These are phyloP conservation scores for Backusella morwellensis DNA, from an alignment of 192 early-diverging fungal species.

Conservation along the genomic window DNA sequence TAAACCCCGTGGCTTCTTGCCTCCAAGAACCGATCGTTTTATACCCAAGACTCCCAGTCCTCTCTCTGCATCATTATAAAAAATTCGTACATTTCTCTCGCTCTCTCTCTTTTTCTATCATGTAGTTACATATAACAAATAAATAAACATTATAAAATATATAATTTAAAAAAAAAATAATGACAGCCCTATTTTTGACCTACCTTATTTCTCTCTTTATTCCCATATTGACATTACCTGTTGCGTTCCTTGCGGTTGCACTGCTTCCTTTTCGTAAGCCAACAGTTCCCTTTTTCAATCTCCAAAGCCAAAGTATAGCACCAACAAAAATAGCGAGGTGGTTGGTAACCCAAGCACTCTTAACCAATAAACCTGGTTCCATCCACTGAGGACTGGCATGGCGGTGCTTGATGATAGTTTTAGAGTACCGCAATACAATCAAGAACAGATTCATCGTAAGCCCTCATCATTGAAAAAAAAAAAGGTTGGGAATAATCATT, in stretches of 20 bases:
- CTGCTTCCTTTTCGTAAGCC: constrained; percentile 71
- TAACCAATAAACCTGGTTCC: constrained; percentile 71
- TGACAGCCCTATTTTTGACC: too few relatives aligned
- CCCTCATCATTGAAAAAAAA: constrained; percentile 54
- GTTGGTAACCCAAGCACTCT: constrained; percentile 84
- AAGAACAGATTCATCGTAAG: constrained; percentile 68
- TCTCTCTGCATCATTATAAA: constrained; percentile 2
- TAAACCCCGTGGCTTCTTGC: constrained; percentile 41
- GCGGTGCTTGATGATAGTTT: constrained; percentile 78
- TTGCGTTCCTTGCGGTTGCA: constrained; percentile 47
- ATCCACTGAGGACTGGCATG: constrained; percentile 54
- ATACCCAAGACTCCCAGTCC: constrained; percentile 13
- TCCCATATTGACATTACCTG: constrained; percentile 10
- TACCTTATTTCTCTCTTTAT: too few relatives aligned
- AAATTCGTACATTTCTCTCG: neutral
- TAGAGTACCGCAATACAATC: constrained; percentile 81
- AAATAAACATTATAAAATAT: too few relatives aligned
- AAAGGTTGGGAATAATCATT: neutral
- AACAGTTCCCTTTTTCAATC: constrained; percentile 83
- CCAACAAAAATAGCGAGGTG: constrained; percentile 77
- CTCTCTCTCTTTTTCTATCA: neutral
- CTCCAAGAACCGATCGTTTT: constrained; percentile 41
- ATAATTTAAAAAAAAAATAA: too few relatives aligned
- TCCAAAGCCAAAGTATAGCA: constrained; percentile 83
- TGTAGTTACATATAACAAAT: neutral